Evolutionary conservation across 2,329 filamentous ascomycete genomes (phyloP).

Genomic region (Coniosporium tulheliwenetii): DNA sequence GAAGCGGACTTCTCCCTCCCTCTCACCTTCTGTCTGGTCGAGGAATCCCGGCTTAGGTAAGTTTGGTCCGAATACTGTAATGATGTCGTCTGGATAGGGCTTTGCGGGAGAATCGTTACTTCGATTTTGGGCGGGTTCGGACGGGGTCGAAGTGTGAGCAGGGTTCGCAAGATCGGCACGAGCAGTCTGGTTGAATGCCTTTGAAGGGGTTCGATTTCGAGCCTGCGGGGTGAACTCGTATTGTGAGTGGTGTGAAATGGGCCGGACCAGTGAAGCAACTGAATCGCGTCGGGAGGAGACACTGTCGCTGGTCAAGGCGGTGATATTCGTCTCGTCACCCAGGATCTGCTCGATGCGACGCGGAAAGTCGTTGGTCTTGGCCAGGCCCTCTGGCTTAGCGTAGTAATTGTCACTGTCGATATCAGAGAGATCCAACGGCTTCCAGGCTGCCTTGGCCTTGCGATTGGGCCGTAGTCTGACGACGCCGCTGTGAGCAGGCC

Average conservation of each 20-base stretch:
- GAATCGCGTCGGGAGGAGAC: background rate
- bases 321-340: background rate
- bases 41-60: slow-evolving; percentile 26
- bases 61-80: slow-evolving; percentile 22
- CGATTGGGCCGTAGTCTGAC: slow-evolving; percentile 10
- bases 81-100: slow-evolving; percentile 9
- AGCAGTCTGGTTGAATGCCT: too few relatives aligned
- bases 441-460: slow-evolving; percentile 10
- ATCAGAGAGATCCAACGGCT: slow-evolving; percentile 10
- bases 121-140: background rate
- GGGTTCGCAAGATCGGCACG: too few relatives aligned
- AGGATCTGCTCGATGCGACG: too few relatives aligned
- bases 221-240: background rate
- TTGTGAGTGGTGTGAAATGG: background rate
- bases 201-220: background rate
- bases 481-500: slow-evolving; percentile 8
- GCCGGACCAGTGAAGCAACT: background rate
- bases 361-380: too few relatives aligned
- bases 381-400: too few relatives aligned
- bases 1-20: slow-evolving; percentile 28
- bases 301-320: background rate
- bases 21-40: slow-evolving; percentile 12
- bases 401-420: slow-evolving; percentile 4
- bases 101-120: slow-evolving; percentile 2
- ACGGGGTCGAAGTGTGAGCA: background rate